Evolutionary conservation across 768 basidiomycete genomes (phyloP).

Genomic region (Auricularia cornea): DNA sequence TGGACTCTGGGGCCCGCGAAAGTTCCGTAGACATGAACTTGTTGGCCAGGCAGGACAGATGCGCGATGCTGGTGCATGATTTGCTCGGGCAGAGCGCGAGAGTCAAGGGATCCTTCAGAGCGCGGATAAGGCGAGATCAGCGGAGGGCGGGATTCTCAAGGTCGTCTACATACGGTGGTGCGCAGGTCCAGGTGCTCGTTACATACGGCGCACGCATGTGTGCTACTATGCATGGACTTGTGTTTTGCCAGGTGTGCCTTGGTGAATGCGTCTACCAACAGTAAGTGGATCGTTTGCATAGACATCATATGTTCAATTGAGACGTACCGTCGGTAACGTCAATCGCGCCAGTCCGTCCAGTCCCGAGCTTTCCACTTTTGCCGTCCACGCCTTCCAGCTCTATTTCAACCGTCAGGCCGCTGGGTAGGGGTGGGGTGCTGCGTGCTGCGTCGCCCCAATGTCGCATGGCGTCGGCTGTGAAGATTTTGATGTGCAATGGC

Average conservation of each 20-base stretch:
- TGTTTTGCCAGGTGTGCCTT: slow-evolving; percentile 41
- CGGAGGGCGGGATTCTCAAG: too few relatives aligned
- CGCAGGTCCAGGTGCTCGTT: slow-evolving; percentile 31
- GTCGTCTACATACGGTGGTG: slow-evolving; percentile 24
- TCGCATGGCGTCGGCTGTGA: slow-evolving; percentile 52
- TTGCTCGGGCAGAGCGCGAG: slow-evolving; percentile 45
- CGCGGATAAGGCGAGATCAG: neutral
- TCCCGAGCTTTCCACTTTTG: slow-evolving; percentile 43
- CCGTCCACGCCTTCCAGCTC: slow-evolving; percentile 70
- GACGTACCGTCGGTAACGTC: slow-evolving; percentile 48
- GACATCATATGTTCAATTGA: slow-evolving; percentile 5
- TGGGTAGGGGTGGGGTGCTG: slow-evolving; percentile 33
- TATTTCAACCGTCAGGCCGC: slow-evolving; percentile 39
- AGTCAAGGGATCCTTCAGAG: slow-evolving; percentile 42
- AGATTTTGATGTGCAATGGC: slow-evolving; percentile 70
- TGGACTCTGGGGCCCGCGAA: slow-evolving; percentile 7
- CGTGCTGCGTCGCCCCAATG: slow-evolving; percentile 38
- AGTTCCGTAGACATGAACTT: slow-evolving; percentile 28
- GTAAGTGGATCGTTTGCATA: neutral
- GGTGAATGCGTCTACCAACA: slow-evolving; percentile 29
- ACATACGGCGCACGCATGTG: slow-evolving; percentile 38
- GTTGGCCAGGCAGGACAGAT: slow-evolving; percentile 48
- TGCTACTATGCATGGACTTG: slow-evolving; percentile 29
- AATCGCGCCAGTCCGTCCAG: slow-evolving; percentile 49
- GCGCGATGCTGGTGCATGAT: slow-evolving; percentile 44